Evolutionary conservation across 2,329 filamentous ascomycete genomes (phyloP), one percentile per base, ranked within the genome.

Genomic region (Balansia obtecta): DNA sequence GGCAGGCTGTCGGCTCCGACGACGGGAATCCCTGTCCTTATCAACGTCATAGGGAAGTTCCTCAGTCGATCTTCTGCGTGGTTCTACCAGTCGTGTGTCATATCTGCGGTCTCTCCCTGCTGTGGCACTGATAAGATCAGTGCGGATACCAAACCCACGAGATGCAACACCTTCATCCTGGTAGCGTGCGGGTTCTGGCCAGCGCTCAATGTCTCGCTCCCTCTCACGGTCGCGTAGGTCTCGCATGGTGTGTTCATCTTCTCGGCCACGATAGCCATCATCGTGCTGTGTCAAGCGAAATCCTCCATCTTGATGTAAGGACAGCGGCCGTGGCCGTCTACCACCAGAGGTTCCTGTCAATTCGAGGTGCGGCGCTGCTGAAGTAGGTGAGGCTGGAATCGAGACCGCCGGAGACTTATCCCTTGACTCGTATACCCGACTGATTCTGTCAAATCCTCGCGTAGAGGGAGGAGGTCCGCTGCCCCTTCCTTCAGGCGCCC

Each of bases 401-500:
- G 71, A 66, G n/a, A 64, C 70, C 27, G 66, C 58, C 8, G 73
- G 70, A 0, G 71, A 69, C 13, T 75, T 65, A 6, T 67, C 61
- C 9, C 63, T 57, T 30, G 71, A 62, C 22, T 77, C 74, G 54
- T 78, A 79, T 7, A 67, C 45, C 51, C 76, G 70, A 56, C 77
- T 77, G 55, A 86, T 77, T 65, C 80, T 85, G 57, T 88, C 85
- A 55, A 88, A 80, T 0, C 82, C 85, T 57, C 83, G 73, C 3
- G 80, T 86, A 5, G 82, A 79, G 4, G 83, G 83, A 10, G 86
- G 85, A 2, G 84, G 85, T 0, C 76, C 73, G 33, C 75, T 63
- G 22, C 66, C 60, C 41, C n/a, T n/a, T n/a, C 56, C 61, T 13
- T 74, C 72, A 52, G 71, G 68, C 7, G 61, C 61, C 5, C 65